Evolutionary conservation across 1,284 basidiomycete species (phyloP), one percentile per base, ranked within the genome.

Genomic region (Sparassis latifolia): DNA sequence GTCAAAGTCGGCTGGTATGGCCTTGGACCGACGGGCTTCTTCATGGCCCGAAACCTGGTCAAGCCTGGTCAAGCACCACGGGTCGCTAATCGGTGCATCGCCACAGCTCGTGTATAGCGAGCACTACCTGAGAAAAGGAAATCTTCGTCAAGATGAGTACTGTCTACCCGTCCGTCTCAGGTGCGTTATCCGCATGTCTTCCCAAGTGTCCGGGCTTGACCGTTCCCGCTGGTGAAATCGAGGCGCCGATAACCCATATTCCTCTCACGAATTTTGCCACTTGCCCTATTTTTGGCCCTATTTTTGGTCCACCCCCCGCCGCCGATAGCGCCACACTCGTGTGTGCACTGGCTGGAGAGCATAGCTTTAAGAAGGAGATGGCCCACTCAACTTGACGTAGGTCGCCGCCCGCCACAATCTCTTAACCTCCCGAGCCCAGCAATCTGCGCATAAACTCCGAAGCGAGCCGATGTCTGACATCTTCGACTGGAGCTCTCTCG

Each of bases 131-230:
- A 74, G 64, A 64, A 71, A 58, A 89, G 20, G 20, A 84, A 66
- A 88, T 89, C 50, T 89, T 92, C 58, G 85, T 91, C 30, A 89
- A 92, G 59, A 88, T 84, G 10, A 84, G 82, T 66, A 92, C 89
- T 78, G 79, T 86, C 49, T 89, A 85, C 63, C 90, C 89, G 4
- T 69, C 78, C 10, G 70, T 87, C 4, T 80, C 89, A 53, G 89
- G 88, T 76, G 20, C 3, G 54, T 20, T 20, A 20, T 20, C 1
- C 20, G 20, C 20, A 20, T 44, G 45, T 27, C 9, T 7, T 42
- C 40, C 27, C 27, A 9, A 10, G 10, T 42, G 40, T 6, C 2
- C 44, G 2, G 55, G 6, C 2, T 41, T 39, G n/a, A 39, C 20
- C 7, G 12, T 30, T 33, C 10, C 10, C 30, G 7, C 58, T 82